Evolutionary conservation across 2,329 filamentous ascomycete genomes (phyloP), one percentile per base, ranked within the genome.

Genomic region (Aspergillus costaricaensis): DNA sequence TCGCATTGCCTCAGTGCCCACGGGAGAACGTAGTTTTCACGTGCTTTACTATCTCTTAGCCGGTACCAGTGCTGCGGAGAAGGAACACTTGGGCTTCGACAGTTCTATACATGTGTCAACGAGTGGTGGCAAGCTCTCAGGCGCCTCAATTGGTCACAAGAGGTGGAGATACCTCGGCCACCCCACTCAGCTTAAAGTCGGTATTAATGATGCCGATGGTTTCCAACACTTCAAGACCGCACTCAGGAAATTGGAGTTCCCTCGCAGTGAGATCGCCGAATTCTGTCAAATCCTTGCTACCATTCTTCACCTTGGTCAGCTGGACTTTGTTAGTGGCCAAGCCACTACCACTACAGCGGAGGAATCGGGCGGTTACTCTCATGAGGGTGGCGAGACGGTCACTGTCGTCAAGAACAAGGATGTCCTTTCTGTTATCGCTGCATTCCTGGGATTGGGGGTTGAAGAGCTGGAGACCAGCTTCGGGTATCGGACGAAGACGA

Each of bases 161-260:
- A 85, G 95, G 77, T 99, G 95, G 95, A 91, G 92, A 74, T 99
- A 96, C 72, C 85, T 99, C 3, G 95, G 95, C 3, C 95, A 99
- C 69, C 95, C 94, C 0, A 97, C 94, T 0, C 95, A 99, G 77
- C 84, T 99, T 65, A 98, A 96, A 76, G 92, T 98, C 27, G 95
- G 95, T 60, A 93, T 99, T 74, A 97, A 99, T 71, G 95, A 99
- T 72, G 84, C 89, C 1, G 93, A 97, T 71, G 95, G 94, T 4
- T 99, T 99, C 77, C 91, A 96, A 73, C 89, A 98, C 56, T 98
- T 99, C 84, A 98, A 98, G 81, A 96, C 91, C 1, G 95, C 95
- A 1, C 81, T 99, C 52, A 86, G 93, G 65, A 97, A 96, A 76
- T 85, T 99, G 14, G 95, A 98, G 77, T 98, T 99, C 65, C 91